phyloP scores from a whole-genome alignment of 2,329 filamentous ascomycete genomes.

The Ophiocordyceps robertsii region DNA sequence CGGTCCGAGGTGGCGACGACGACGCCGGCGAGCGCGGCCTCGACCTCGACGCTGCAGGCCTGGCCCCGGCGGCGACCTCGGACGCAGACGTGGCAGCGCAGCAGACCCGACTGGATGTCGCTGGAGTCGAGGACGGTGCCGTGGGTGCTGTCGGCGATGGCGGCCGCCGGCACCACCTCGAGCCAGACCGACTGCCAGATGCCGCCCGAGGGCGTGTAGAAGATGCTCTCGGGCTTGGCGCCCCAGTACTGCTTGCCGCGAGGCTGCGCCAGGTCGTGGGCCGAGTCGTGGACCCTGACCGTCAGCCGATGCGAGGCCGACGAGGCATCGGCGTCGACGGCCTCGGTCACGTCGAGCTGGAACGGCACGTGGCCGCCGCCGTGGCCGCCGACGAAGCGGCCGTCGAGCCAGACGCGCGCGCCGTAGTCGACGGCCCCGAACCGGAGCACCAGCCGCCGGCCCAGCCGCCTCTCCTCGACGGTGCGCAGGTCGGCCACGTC shows the following conservation, averaged over 20 bases:
- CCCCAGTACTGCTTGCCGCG: slow-evolving; percentile 57
- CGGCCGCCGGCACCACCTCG: slow-evolving; percentile 37
- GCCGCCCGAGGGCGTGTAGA: slow-evolving; percentile 43
- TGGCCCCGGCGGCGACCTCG: slow-evolving; percentile 32
- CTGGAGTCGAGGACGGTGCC: slow-evolving; percentile 45
- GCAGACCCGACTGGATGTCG: slow-evolving; percentile 34
- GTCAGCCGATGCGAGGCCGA: slow-evolving; percentile 27
- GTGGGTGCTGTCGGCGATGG: slow-evolving; percentile 39
- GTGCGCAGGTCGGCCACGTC: slow-evolving; percentile 34
- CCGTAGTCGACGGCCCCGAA: slow-evolving; percentile 52
- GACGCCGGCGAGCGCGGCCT: slow-evolving; percentile 35
- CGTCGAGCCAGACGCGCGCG: slow-evolving; percentile 42
- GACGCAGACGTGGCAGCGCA: slow-evolving; percentile 37
- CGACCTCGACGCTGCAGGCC: slow-evolving; percentile 35
- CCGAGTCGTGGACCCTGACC: slow-evolving; percentile 48
- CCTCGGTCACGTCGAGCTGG: slow-evolving; percentile 43
- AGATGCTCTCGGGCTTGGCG: slow-evolving; percentile 45
- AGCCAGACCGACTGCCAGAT: slow-evolving; percentile 46
- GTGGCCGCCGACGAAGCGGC: slow-evolving; percentile 37
- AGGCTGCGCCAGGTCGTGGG: slow-evolving; percentile 49
- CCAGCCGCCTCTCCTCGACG: slow-evolving; percentile 21
- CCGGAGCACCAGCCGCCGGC: slow-evolving; percentile 32
- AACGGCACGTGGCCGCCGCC: slow-evolving; percentile 46
- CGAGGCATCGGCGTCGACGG: slow-evolving; percentile 10
- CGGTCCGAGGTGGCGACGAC: slow-evolving; percentile 28